phyloP scores from a whole-genome alignment of 73 alveolate genomes.

The Paramecium caudatum region DNA sequence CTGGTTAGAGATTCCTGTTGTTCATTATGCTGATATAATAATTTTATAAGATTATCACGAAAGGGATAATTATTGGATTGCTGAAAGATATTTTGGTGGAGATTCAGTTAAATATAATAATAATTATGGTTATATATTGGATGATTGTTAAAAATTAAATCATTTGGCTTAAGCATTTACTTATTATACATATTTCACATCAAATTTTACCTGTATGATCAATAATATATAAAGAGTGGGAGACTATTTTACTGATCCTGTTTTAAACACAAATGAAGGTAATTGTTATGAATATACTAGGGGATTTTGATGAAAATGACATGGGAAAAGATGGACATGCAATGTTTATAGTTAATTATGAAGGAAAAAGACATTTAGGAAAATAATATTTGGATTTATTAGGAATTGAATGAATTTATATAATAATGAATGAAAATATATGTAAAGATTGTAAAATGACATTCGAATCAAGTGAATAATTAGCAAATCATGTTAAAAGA shows the following conservation, averaged over 20 bases:
- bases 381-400: background rate
- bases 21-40: conserved; percentile 4
- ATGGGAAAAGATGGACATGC: conserved; percentile 47
- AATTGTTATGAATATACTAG: background rate
- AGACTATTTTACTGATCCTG: conserved; percentile 63
- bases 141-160: background rate
- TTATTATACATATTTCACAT: conserved; percentile 16
- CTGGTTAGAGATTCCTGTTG: background rate
- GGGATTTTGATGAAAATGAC: conserved; percentile 50
- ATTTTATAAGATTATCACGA: background rate
- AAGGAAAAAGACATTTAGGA: background rate
- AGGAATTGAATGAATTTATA: background rate
- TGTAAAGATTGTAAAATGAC: conserved; percentile 71
- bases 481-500: conserved; percentile 77
- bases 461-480: conserved; percentile 71
- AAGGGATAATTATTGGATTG: conserved; percentile 41
- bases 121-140: conserved; percentile 56
- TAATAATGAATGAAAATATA: conserved; percentile 46
- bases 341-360: conserved; percentile 34
- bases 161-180: conserved; percentile 52
- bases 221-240: conserved; percentile 71
- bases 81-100: conserved; percentile 62
- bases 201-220: conserved; percentile 10
- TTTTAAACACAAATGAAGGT: conserved; percentile 9
- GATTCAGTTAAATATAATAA: conserved; percentile 53